Conservation (phyloP, 2,329 filamentous ascomycete genomes). For the Fusarium coicis region DNA sequence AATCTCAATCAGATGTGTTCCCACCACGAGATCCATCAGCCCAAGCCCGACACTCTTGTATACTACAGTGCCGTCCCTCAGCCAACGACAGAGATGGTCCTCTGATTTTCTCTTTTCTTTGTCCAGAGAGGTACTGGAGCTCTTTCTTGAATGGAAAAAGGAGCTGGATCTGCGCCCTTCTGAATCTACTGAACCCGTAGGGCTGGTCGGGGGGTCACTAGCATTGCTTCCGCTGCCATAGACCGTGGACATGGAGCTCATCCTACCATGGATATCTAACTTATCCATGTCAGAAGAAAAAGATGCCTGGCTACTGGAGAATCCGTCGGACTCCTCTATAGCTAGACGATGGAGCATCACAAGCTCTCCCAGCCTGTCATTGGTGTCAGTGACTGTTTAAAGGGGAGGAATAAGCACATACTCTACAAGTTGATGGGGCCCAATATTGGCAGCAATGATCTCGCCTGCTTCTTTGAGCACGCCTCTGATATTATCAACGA, state of each 20-base stretch:
- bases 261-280: slow-evolving; percentile 48
- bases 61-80: slow-evolving; percentile 71
- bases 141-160: slow-evolving; percentile 46
- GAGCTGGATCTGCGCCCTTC: slow-evolving; percentile 49
- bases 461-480: slow-evolving; percentile 88
- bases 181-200: slow-evolving; percentile 46
- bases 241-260: slow-evolving; percentile 56
- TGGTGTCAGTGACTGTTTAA: slow-evolving; percentile 15
- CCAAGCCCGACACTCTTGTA: slow-evolving; percentile 76
- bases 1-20: slow-evolving; percentile 65
- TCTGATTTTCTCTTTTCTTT: slow-evolving; percentile 57
- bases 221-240: slow-evolving; percentile 43
- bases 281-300: slow-evolving; percentile 49
- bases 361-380: slow-evolving; percentile 78
- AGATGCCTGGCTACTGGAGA: slow-evolving; percentile 45
- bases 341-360: slow-evolving; percentile 66
- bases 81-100: slow-evolving; percentile 64
- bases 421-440: slow-evolving; percentile 83
- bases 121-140: slow-evolving; percentile 44
- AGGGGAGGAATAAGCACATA: slow-evolving; percentile 49
- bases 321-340: slow-evolving; percentile 54
- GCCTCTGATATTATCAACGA: slow-evolving; percentile 82
- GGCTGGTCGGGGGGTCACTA: slow-evolving; percentile 45
- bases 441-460: slow-evolving; percentile 80
- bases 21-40: slow-evolving; percentile 73